These are phyloP conservation scores for Dittrichia graveolens DNA, from an alignment of 129 eudicot species.

Conservation along the genomic window DNA sequence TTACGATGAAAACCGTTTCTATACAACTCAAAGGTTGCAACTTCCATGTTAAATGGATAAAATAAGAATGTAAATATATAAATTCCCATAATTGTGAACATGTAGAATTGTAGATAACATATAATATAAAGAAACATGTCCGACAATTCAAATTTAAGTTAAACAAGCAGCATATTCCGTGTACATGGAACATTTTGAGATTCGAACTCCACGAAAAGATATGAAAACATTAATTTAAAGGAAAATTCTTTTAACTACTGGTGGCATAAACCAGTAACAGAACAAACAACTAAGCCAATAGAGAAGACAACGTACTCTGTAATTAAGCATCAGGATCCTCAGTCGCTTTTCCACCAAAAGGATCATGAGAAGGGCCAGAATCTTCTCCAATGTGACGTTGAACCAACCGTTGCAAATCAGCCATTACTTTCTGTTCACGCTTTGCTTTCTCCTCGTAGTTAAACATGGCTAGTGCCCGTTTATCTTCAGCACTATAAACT, in stretches of 20 bases:
- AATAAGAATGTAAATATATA: not conserved
- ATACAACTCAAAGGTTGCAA: not conserved
- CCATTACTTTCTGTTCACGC: slow-evolving; percentile 96
- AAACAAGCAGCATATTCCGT: not conserved
- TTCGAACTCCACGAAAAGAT: slow-evolving; percentile 1
- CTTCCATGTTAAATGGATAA: not conserved
- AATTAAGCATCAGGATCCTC: slow-evolving; percentile 77
- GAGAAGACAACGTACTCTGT: slow-evolving; percentile 17
- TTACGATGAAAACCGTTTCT: not conserved
- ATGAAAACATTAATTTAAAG: not conserved
- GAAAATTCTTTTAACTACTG: slow-evolving; percentile 4
- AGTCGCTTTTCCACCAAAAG: slow-evolving; percentile 71
- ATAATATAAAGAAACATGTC: not conserved
- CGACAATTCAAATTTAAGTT: slow-evolving; percentile 20
- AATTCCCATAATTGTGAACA: not conserved
- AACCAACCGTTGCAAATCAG: slow-evolving; percentile 91
- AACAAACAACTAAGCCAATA: slow-evolving; percentile 3
- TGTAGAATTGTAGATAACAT: slow-evolving; percentile 4
- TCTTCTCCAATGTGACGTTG: slow-evolving; percentile 90
- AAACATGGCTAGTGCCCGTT: slow-evolving; percentile 93
- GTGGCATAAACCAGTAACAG: not conserved
- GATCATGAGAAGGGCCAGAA: slow-evolving; percentile 87
- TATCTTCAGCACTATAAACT: slow-evolving; percentile 98
- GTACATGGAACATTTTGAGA: not conserved
- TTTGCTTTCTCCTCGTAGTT: slow-evolving; percentile 97